Base-by-base conservation (phyloP, 441 rosid species). In the Bocquillonia castaneifolia region DNA sequence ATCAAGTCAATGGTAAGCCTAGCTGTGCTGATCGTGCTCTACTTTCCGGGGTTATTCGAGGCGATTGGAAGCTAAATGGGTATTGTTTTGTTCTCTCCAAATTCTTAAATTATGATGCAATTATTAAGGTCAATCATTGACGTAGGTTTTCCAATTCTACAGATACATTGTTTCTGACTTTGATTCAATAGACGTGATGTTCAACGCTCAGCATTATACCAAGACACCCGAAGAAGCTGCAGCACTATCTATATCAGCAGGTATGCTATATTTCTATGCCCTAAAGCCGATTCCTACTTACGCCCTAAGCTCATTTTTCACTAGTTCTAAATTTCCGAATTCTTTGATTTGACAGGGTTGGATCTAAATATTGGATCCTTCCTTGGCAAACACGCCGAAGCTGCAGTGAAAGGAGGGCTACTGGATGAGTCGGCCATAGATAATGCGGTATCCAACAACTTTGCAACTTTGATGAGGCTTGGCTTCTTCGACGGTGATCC, bases 1-100 rank as follows among this genome's bases (percentile, higher is more conserved):
- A 93, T 59, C 92, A 89, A 65, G 99, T 93, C 58, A 93, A 93
- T 14, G 99, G 99, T 5, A 80, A 88, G 69, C 99, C 99, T 31
- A 87, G 97, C 1, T 93, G 99, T 66, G 99, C 99, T 0, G 99
- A 93, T 67, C 91, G 91, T 45, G 66, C 76, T 63, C 95, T 90
- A 34, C 84, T 93, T 0, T 75, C 75, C 71, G 71, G 63, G 64
- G 91, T 92, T 10, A 77, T 93, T 54, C 91, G 99, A 0, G 85
- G 85, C 22, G 77, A 83, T 56, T 93, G 99, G 97, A 76, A 70
- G 4, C 97, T 93, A 47, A 78, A 88, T 32, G 99, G 99, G 98
- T 88, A 63, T 78, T n/a, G 76, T 23, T 15, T 8, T 6, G 5
- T 12, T 20, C 0, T 3, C 3, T 48, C 3, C 37, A 61, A 10